Conservation (phyloP, 441 rosid genomes). For the Adansonia gregorii region DNA sequence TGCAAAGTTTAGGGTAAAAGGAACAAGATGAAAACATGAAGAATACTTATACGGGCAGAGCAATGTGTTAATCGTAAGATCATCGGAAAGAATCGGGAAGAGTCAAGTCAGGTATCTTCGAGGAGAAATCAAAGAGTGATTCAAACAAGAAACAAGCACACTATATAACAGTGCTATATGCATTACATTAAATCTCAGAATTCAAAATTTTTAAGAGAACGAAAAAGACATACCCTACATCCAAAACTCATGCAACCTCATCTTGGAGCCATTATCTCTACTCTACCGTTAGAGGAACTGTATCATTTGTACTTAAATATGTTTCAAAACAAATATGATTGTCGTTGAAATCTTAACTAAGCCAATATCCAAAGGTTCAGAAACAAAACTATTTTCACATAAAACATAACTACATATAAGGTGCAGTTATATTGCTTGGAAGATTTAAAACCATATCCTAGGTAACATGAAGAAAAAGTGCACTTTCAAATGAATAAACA, state of each 20-base stretch:
- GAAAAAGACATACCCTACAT: too few relatives aligned
- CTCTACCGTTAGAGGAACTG: background rate
- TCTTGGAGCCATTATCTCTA: background rate
- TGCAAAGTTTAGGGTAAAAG: background rate
- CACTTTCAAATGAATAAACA: background rate
- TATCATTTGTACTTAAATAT: background rate
- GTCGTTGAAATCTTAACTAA: background rate
- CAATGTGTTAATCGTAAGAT: background rate
- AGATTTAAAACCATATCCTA: background rate
- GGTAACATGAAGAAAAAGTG: slow-evolving; percentile 17
- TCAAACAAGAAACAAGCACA: slow-evolving; percentile 11
- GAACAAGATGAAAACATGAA: background rate
- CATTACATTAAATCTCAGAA: slow-evolving; percentile 6
- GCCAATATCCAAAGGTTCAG: slow-evolving; percentile 12
- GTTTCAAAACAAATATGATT: background rate
- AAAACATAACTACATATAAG: background rate
- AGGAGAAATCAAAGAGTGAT: background rate
- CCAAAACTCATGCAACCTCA: background rate
- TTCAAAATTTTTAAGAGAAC: too few relatives aligned
- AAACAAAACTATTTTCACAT: slow-evolving; percentile 15
- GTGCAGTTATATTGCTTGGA: slow-evolving; percentile 6
- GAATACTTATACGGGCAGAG: background rate
- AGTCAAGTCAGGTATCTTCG: background rate
- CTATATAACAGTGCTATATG: background rate
- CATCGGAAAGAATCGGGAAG: background rate